phyloP scores from a whole-genome alignment of 176 grass and related monocot genomes.

The Elaeis guineensis region DNA sequence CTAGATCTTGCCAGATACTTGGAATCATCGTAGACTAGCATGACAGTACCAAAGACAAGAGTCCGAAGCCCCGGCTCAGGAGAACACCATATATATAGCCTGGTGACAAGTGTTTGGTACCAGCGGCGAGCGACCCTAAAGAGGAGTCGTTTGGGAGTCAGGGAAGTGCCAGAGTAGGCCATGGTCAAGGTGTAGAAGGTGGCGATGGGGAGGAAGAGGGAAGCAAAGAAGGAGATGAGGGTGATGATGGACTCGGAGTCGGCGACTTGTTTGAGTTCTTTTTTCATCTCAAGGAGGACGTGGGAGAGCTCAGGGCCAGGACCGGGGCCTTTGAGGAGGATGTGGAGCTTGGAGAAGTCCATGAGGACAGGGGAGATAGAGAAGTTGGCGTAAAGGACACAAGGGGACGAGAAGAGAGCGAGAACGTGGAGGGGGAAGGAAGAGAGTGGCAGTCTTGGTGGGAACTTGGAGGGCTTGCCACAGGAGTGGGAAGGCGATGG shows the following conservation, averaged over 20 bases:
- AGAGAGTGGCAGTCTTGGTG: constrained; percentile 9
- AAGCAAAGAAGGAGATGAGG: constrained; percentile 11
- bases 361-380: constrained; percentile 17
- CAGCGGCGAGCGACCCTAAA: constrained; percentile 23
- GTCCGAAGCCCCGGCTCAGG: constrained; percentile 15
- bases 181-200: constrained; percentile 25
- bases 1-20: neutral
- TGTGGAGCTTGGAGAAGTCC: constrained; percentile 14
- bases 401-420: constrained; percentile 19
- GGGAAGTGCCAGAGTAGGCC: constrained; percentile 8
- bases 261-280: constrained; percentile 16
- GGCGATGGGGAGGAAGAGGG: constrained; percentile 22
- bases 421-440: constrained; percentile 28
- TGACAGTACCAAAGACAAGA: constrained; percentile 3
- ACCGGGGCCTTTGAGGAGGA: neutral
- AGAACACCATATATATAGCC: constrained; percentile 24
- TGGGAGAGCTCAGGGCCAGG: neutral
- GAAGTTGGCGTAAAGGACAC: constrained; percentile 30
- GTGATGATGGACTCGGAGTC: too few species aligned
- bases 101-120: constrained; percentile 32
- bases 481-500: too few species aligned
- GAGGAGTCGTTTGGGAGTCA: constrained; percentile 21
- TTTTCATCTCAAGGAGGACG: neutral
- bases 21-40: neutral
- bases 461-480: constrained; percentile 25